Base-by-base conservation (phyloP, 106 monocot genomes). In the Vanilla planifolia region DNA sequence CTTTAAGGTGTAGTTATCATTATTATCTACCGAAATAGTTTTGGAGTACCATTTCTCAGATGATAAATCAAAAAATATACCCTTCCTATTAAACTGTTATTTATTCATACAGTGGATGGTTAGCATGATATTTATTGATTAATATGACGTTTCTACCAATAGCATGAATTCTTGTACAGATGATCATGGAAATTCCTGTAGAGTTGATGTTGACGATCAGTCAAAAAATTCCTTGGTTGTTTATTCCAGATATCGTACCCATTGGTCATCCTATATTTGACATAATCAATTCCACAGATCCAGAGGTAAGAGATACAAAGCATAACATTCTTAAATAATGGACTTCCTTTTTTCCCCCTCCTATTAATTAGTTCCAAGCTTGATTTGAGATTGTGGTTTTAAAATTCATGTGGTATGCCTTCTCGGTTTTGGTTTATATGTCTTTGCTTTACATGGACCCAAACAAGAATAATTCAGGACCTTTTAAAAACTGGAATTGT, bases 251-350 rank as follows among this genome's bases (percentile, higher is more conserved):
- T 73, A 78, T 96, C 47, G 61, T 96, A 21, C 96, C 96, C 51
- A 28, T 96, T 7, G 90, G 90, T 20, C 96, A 96, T 75, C 96
- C 96, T 51, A 90, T 96, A 78, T 96, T 96, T 71, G 96, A 96
- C 62, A 79, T 96, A 27, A 96, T 96, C 60, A 91, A 91, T 62
- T 96, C 90, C 32, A 96, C 96, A 16, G 76, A 87, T 65, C 90
- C 90, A 25, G 96, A 91, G 86, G 95, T 90, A 86, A 71, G 13
- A 25, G 24, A 50, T 9, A 13, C 13, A 6, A 2, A 13, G 13
- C 10, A 2, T n/a, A n/a, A n/a, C n/a, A n/a, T n/a, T n/a, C n/a
- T n/a, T n/a, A 24, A 50, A 25, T 22, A 50, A 25, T 25, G 26
- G 16, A 50, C 22, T 2, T 50, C 21, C 11, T 50, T 50, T 22